Evolutionary conservation across 176 grass and related monocot genomes (phyloP).

Genomic region (Carex littledalei): DNA sequence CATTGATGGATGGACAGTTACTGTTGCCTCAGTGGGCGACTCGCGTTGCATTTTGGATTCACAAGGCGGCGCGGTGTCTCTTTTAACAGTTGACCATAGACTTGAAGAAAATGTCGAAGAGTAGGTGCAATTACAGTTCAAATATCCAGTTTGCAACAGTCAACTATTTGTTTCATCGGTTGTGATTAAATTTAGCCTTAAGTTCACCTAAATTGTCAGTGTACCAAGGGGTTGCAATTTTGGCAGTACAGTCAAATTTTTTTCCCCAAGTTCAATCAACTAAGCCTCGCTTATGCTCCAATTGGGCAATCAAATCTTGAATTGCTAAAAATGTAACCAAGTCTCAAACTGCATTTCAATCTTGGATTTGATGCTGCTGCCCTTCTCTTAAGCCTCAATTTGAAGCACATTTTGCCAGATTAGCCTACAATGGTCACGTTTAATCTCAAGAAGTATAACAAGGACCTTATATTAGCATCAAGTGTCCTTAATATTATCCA

Average conservation of each 20-base stretch:
- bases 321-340: neutral
- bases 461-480: too few relatives aligned
- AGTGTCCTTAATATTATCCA: too few relatives aligned
- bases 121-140: constrained; percentile 38
- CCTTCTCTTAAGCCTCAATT: too few relatives aligned
- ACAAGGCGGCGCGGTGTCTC: constrained; percentile 63
- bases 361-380: neutral
- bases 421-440: too few relatives aligned
- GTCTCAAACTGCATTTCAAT: neutral
- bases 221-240: neutral
- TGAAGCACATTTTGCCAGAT: too few relatives aligned
- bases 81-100: constrained; percentile 87
- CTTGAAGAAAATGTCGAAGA: constrained; percentile 98
- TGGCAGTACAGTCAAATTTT: neutral
- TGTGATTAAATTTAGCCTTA: neutral
- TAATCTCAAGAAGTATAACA: too few relatives aligned
- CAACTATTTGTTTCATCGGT: neutral
- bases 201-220: neutral
- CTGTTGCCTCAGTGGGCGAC: constrained; percentile 91
- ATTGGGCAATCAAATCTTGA: neutral
- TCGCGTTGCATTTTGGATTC: constrained; percentile 94
- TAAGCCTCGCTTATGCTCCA: neutral
- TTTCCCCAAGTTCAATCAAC: neutral
- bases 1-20: constrained; percentile 94
- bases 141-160: neutral